phyloP scores from a whole-genome alignment of 306 rosid species.

The Trifolium pratense region DNA sequence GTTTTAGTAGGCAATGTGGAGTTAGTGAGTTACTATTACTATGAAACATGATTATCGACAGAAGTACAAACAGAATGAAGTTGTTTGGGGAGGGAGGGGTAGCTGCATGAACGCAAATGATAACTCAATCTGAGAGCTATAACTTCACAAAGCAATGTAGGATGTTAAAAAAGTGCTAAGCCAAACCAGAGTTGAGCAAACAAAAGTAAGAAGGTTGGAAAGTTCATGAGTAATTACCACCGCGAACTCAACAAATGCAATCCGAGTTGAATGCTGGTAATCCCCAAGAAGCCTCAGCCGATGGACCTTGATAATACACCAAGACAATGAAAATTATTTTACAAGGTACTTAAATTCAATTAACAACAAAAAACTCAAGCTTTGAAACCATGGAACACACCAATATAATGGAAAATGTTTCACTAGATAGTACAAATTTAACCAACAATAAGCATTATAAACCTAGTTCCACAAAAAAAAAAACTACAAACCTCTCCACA shows the following conservation, averaged over 20 bases:
- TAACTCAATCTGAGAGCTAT: constrained; percentile 17
- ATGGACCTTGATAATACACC: constrained; percentile 65
- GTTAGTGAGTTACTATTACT: neutral
- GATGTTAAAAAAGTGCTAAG: neutral
- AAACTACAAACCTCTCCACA: constrained; percentile 90
- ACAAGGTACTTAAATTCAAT: constrained; percentile 29
- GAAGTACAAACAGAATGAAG: constrained; percentile 14
- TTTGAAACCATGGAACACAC: constrained; percentile 56
- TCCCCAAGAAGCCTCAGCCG: constrained; percentile 98
- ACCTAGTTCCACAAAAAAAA: constrained; percentile 31
- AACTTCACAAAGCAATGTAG: constrained; percentile 22
- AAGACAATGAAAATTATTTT: constrained; percentile 35
- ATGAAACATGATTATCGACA: neutral
- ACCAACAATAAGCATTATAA: constrained; percentile 20
- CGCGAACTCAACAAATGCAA: constrained; percentile 88
- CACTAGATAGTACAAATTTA: constrained; percentile 32
- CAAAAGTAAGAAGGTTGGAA: constrained; percentile 24
- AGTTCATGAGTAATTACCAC: constrained; percentile 57
- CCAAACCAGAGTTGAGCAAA: constrained; percentile 11
- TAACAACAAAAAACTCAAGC: constrained; percentile 48
- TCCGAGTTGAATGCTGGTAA: constrained; percentile 94
- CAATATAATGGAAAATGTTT: constrained; percentile 25
- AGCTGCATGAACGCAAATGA: constrained; percentile 2
- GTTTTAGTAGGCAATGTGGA: neutral
- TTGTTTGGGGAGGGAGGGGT: neutral